These are phyloP conservation scores for Persicaria maculosa DNA, from an alignment of 148 eudicot species.

Conservation along the genomic window DNA sequence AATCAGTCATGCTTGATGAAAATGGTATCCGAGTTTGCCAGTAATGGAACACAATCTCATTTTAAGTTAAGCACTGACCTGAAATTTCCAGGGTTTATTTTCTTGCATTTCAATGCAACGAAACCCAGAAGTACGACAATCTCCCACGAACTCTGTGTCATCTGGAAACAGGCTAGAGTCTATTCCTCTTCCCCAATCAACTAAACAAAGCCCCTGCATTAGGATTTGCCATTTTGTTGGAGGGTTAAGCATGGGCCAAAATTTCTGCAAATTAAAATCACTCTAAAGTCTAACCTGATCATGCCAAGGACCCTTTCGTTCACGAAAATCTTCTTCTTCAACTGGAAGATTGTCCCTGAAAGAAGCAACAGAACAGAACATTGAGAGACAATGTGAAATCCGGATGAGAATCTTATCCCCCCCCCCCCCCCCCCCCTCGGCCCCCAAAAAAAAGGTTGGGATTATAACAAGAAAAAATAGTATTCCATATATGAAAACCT, in stretches of 20 bases:
- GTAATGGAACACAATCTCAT: background rate
- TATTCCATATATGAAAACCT: background rate
- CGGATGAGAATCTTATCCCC: background rate
- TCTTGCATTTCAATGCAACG: conserved; percentile 92
- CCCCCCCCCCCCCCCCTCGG: too few relatives aligned
- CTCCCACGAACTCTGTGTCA: conserved; percentile 54
- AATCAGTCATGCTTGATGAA: background rate
- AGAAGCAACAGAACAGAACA: background rate
- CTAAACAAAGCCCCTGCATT: conserved; percentile 87
- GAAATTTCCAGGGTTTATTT: conserved; percentile 76
- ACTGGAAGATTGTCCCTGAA: conserved; percentile 64
- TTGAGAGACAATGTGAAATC: background rate
- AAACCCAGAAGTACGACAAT: conserved; percentile 85
- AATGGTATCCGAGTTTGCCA: background rate
- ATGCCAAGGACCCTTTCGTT: conserved; percentile 66
- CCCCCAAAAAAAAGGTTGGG: background rate
- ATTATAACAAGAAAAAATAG: background rate
- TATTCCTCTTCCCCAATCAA: conserved; percentile 99
- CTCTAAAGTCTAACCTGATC: conserved; percentile 54
- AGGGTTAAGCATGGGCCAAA: background rate
- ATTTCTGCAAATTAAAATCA: background rate
- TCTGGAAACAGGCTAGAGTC: conserved; percentile 66
- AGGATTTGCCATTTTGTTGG: background rate
- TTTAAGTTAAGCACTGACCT: conserved; percentile 32
- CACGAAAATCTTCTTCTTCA: conserved; percentile 44